Percentiles rank a stretch among this genome's conserved stretches.
These are phyloP conservation scores for Amyloporia xantha DNA, from an alignment of 768 basidiomycete genomes.

Conservation along the genomic window DNA sequence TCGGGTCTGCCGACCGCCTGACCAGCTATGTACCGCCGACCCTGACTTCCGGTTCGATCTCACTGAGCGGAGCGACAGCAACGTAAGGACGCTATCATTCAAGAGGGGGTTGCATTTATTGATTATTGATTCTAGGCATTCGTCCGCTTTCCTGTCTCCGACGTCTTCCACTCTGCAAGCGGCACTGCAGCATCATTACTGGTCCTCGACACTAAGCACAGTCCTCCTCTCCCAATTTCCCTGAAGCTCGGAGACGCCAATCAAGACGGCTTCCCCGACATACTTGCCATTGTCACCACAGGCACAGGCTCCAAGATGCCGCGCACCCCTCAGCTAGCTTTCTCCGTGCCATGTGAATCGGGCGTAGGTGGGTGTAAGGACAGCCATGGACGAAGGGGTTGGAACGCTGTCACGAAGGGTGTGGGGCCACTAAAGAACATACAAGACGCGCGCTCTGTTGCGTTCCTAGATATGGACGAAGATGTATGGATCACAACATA, in stretches of 20 bases:
- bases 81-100: constrained; percentile 2
- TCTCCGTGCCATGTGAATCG: constrained; percentile 53
- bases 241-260: constrained; percentile 85
- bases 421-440: constrained; percentile 56
- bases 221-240: constrained; percentile 65
- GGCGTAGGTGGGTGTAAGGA: constrained; percentile 52
- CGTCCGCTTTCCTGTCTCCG: constrained; percentile 55
- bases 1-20: constrained; percentile 64
- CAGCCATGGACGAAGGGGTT: constrained; percentile 57
- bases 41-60: constrained; percentile 75
- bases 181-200: constrained; percentile 47
- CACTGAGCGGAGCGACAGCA: constrained; percentile 34
- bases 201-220: constrained; percentile 59
- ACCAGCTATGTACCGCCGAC: constrained; percentile 79
- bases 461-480: constrained; percentile 91
- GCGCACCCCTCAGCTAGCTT: constrained; percentile 53
- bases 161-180: constrained; percentile 41
- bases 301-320: constrained; percentile 31
- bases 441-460: constrained; percentile 70
- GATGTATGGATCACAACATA: constrained; percentile 55
- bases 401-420: constrained; percentile 47
- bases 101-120: not conserved
- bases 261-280: constrained; percentile 90
- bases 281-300: constrained; percentile 53
- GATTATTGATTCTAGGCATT: constrained; percentile 45